Evolutionary conservation across 139 green algal genomes (phyloP), one percentile per base, ranked within the genome.

Genomic region (Chlamydomonas urium): DNA sequence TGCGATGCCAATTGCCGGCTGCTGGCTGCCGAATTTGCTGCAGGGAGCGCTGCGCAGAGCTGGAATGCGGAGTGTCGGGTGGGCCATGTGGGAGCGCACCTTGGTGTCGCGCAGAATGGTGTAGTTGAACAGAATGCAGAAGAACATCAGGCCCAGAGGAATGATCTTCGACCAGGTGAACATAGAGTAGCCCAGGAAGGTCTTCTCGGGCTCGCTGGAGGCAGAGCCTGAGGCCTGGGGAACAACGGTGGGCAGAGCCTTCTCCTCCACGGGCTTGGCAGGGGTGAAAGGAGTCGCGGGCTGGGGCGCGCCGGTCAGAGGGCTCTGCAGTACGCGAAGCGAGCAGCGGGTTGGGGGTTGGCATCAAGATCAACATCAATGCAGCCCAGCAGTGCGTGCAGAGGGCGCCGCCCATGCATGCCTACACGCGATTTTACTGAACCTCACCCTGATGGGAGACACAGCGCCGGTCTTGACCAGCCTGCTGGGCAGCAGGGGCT

Each of bases 121-220:
- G 92, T 99, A 98, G 90, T 98, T 98, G 91, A 99, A 99, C 34
- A 98, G 84, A 66, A 98, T 98, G 88, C 90, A 97, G 88, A 99
- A 99, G 82, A 99, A 98, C 90, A 98, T 98, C 29, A 95, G 67
- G 56, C 89, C 93, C 61, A 99, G 79, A 35, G 94, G 89, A 14
- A 97, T 29, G 72, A 99, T 94, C 87, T 99, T 97, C 57, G 82
- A 66, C 88, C 88, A 71, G 32, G 63, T 71, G 14, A 71, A 57
- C 28, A 17, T 29, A 8, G 63, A 37, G 63, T 71, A 71, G 10
- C 63, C 63, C 37, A 71, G 37, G 63, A 71, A 59, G 6, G 37
- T 71, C 63, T 71, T 71, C 8, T 31, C 28, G 8, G 63, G 28
- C 21, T 71, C 63, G 21, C 35, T 17, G 4, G 63, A 59, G 10